Percentiles rank a stretch among this genome's conserved stretches.
Conservation (phyloP, 306 rosid species). For the Leucaena leucocephala region DNA sequence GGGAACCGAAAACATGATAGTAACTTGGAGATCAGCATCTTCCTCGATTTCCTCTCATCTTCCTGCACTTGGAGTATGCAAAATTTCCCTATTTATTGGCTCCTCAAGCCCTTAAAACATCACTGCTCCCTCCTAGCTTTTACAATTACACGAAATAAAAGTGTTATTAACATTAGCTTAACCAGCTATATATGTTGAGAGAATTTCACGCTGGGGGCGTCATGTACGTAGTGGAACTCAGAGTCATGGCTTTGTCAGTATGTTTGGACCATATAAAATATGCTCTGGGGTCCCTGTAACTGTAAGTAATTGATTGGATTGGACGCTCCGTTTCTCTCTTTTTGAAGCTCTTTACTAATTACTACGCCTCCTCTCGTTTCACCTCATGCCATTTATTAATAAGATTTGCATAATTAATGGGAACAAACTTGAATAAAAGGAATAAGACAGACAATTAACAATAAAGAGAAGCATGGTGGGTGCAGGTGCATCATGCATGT, state of each 20-base stretch:
- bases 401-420: not conserved
- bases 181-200: not conserved
- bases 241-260: not conserved
- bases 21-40: conserved; percentile 20
- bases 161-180: no score
- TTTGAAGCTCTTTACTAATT: no score
- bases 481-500: not conserved
- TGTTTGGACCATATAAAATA: not conserved
- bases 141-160: no score
- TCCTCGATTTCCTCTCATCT: not conserved
- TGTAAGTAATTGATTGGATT: not conserved
- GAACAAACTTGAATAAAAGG: not conserved
- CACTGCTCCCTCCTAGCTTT: no score
- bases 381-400: no score
- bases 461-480: not conserved
- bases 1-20: conserved; percentile 2
- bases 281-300: no score
- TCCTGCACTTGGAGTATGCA: not conserved
- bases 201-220: not conserved
- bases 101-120: not conserved
- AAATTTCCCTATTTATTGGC: no score
- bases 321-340: not conserved
- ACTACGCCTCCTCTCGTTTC: no score
- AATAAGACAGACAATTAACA: not conserved
- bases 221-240: not conserved